Base-by-base conservation (phyloP, 2,329 filamentous ascomycete genomes). In the Hyphodiscus sp. region DNA sequence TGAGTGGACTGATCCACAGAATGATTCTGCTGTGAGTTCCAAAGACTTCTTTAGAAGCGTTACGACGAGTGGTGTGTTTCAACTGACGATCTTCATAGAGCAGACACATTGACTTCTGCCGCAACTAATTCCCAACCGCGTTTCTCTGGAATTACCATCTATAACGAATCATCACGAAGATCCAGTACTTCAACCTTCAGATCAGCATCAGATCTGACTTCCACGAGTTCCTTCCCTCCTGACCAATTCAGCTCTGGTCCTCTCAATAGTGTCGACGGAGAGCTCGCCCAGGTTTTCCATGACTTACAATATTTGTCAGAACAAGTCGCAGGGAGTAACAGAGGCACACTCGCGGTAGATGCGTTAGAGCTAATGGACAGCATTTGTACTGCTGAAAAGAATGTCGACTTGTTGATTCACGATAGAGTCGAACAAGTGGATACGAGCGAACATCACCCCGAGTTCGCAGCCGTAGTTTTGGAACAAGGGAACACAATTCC, bases 261-360 rank as follows among this genome's bases (percentile, higher is more conserved):
- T n/a, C 26, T 42, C 11, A 33, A 20, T 44, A 26, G 48, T 20
- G 41, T 50, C 8, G 48, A 50, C n/a, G 9, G n/a, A 19, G 48
- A 50, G 19, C 43, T 42, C 18, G n/a, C 48, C 15, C 42, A 50
- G 26, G 44, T 50, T 41, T 50, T 50, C 33, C 41, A 30, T 38
- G 48, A 50, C 5, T 18, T 50, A 23, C 20, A 42, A 29, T 43
- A 29, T 11, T 20, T 50, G 19, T 44, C 48, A 4, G 30, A 33
- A 9, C 41, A 23, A 44, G 18, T 44, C 16, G 33, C 33, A 38
- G 33, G 5, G 33, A 38, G 33, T 4, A 10, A 38, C 11, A 38
- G 33, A 44, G 20, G 20, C 42, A 11, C 11, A 2, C 13, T 44
- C n/a, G 18, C 42, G 20, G 42, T 11, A 7, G 42, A 44, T 19